Percentiles rank a stretch among this genome's conserved stretches.
phyloP scores from a whole-genome alignment of 2,329 filamentous ascomycete species.

The Fusarium bulbicola region DNA sequence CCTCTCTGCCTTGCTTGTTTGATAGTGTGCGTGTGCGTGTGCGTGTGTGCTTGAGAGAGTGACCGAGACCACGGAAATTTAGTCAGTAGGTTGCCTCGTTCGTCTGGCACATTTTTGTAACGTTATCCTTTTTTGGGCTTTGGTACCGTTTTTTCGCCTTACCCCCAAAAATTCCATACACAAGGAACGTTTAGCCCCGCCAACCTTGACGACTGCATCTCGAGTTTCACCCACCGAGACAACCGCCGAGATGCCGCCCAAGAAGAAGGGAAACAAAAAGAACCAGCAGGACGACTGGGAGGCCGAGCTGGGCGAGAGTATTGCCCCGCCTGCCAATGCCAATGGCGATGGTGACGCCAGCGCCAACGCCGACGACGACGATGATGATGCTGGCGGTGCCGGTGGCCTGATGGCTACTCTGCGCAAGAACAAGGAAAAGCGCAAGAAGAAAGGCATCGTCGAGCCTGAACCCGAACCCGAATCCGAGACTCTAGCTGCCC shows the following conservation, averaged over 20 bases:
- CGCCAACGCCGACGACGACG: conserved; percentile 55
- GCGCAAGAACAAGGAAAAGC: conserved; percentile 84
- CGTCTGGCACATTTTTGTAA: conserved; percentile 22
- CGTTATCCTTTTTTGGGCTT: conserved; percentile 13
- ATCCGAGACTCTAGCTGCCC: conserved; percentile 69
- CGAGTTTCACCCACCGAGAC: conserved; percentile 27
- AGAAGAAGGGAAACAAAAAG: conserved; percentile 90
- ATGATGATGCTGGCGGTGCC: conserved; percentile 62
- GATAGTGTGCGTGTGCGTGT: not conserved
- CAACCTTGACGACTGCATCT: conserved; percentile 35
- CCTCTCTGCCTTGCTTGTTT: conserved; percentile 7
- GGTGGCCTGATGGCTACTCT: conserved; percentile 82
- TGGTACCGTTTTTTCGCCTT: conserved; percentile 6
- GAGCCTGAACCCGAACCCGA: conserved; percentile 62
- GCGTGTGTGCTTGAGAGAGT: conserved; percentile 1
- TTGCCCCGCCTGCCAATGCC: conserved; percentile 62
- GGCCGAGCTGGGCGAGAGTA: conserved; percentile 83
- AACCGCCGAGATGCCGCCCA: conserved; percentile 78
- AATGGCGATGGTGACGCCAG: conserved; percentile 54
- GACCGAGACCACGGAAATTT: conserved; percentile 7
- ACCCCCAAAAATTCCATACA: conserved; percentile 23
- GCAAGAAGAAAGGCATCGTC: conserved; percentile 84
- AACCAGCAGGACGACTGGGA: conserved; percentile 93
- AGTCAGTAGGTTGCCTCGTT: conserved; percentile 24
- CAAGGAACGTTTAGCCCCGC: conserved; percentile 18